phyloP scores from a whole-genome alignment of 768 basidiomycete genomes.

The Lactarius quietus region DNA sequence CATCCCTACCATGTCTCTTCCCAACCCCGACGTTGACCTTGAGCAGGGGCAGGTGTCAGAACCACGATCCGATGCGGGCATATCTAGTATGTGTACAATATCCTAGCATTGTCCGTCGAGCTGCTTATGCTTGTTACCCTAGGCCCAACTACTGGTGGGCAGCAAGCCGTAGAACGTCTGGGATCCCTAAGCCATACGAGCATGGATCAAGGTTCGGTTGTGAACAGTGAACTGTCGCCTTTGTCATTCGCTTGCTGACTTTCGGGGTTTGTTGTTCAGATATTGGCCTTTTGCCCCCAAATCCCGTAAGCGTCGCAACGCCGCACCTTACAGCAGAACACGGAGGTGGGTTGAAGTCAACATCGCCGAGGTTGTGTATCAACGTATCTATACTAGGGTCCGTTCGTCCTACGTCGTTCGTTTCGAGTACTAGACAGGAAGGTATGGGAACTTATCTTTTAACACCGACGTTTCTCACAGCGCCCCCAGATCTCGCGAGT shows the following conservation, averaged over 20 bases:
- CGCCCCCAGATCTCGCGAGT: background rate
- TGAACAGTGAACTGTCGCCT: background rate
- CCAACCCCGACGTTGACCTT: background rate
- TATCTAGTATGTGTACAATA: background rate
- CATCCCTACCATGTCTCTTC: background rate
- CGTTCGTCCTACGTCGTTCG: background rate
- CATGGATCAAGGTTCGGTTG: background rate
- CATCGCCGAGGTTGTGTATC: too few species aligned
- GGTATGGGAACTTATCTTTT: background rate
- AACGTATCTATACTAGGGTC: background rate
- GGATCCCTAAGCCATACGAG: background rate
- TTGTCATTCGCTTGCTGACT: background rate
- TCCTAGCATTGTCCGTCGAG: background rate
- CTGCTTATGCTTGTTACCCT: background rate
- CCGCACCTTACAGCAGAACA: too few species aligned
- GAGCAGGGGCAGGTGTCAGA: background rate
- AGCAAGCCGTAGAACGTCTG: background rate
- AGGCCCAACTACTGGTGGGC: background rate
- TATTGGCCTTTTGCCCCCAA: background rate
- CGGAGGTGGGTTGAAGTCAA: background rate
- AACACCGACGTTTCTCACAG: background rate
- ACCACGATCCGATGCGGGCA: background rate
- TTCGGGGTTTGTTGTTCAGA: background rate
- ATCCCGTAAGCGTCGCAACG: background rate
- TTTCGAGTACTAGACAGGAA: background rate